Base-by-base conservation (phyloP, 805 yeast genomes). In the Saccharomycopsis sp. region DNA sequence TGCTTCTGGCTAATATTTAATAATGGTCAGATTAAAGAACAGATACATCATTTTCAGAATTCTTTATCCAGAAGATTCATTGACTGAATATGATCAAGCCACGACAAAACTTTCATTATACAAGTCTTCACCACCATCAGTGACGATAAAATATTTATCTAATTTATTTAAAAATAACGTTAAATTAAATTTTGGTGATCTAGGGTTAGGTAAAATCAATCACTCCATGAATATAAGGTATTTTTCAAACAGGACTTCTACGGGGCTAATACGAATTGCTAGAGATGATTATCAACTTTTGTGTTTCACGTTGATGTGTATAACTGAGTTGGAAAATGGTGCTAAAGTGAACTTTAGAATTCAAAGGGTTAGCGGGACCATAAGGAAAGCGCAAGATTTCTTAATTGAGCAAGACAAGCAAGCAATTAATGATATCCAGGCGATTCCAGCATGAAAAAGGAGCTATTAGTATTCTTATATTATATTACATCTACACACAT, bases 1-100 rank as follows among this genome's bases (percentile, higher is more conserved):
- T 27, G 31, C 11, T 27, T 27, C 31, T 27, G n/a, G 31, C 31
- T 17, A 17, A 5, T 8, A 34, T 22, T 5, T 4, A 20, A 32
- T 9, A 4, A 49, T 49, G 49, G 49, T 45, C 6, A 46, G 52
- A 40, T 48, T 49, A 9, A 49, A 49, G 34, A 49, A 47, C 35
- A 38, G 52, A 28, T 49, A 49, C 37, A 34, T 49, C 3, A 33
- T 44, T 6, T 49, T 49, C 22, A 32, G 43, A 16, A 39, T 49
- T 17, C 28, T 49, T 8, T 45, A 49, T 21, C 50, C 50, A 5
- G 24, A 39, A n/a, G 40, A 36, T 22, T 23, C 20, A 4, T 7
- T 38, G 4, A 20, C 13, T 17, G 43, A 29, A 13, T 29, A 22
- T 20, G 35, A 27, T 16, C 9, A 22, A 4, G 38, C 19, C 4